Base-by-base conservation (phyloP, 164 flowering plant genomes). In the Kalanchoe fedtschenkoi region DNA sequence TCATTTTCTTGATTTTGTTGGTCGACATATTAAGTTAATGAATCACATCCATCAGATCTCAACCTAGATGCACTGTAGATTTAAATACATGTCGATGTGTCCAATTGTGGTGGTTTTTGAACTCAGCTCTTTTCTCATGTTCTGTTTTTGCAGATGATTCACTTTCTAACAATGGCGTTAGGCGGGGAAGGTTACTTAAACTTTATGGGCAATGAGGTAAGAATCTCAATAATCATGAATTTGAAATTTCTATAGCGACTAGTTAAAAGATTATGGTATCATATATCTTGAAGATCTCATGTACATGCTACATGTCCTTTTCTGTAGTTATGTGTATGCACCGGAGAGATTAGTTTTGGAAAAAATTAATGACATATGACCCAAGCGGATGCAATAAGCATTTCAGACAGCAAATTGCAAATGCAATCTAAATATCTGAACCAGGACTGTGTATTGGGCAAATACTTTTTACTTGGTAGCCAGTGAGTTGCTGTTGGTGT, bases 191-290 rank as follows among this genome's bases (percentile, higher is more conserved):
- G 99, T 65, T 93, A 88, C 76, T 96, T 93, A 58, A 90, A 85
- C 76, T 93, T 93, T 74, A 93, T 93, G 99, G 99, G 99, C 37
- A 93, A 93, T 74, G 99, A 93, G 87, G 97, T 90, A 75, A 74
- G 65, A 34, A 39, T 11, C 58, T 43, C 34, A 16, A 21, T n/a
- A 28, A 22, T 32, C 21, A 34, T 39, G 13, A 14, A 5, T 42
- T 15, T 22, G 28, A 43, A 26, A 26, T 63, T 22, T 29, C 26
- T 44, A 57, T 56, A 16, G 1, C n/a, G 47, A 42, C 21, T 16
- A 6, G 47, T 42, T 21, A n/a, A n/a, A n/a, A n/a, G 5, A 42
- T 5, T 44, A 4, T 22, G 51, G 51, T 44, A 19, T 44, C 51
- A 44, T 44, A 37, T 37, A 9, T 5, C 13, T 11, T 9, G 11